These are phyloP conservation scores for Xerocomus spinulosus DNA, from an alignment of 768 basidiomycete species.

Conservation along the genomic window DNA sequence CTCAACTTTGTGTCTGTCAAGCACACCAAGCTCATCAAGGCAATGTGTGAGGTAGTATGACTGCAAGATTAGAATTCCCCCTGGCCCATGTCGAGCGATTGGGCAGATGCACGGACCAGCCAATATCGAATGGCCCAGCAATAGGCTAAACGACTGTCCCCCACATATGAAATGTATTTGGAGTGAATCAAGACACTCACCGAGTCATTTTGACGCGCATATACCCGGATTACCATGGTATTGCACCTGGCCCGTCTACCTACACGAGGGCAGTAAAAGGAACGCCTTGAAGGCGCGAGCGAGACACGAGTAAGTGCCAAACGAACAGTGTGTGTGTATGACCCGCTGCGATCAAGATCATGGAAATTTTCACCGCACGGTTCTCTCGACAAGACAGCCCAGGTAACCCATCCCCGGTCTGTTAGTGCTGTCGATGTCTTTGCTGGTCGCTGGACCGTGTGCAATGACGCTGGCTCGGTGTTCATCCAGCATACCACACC, in stretches of 20 bases:
- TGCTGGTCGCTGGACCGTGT: no score
- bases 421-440: no score
- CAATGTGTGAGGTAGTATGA: slow-evolving; percentile 28
- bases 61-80: slow-evolving; percentile 11
- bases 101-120: no score
- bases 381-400: slow-evolving; percentile 12
- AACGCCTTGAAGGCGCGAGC: slow-evolving; percentile 14
- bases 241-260: slow-evolving; percentile 3
- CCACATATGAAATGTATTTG: slow-evolving; percentile 18
- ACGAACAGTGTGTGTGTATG: slow-evolving; percentile 17
- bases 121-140: not conserved
- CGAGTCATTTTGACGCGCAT: slow-evolving; percentile 13
- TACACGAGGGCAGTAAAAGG: slow-evolving; percentile 7
- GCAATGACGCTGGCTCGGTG: no score
- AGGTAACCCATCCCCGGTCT: no score
- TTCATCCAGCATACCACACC: no score
- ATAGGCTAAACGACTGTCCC: slow-evolving; percentile 17
- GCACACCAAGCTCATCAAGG: slow-evolving; percentile 19
- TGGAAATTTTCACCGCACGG: slow-evolving; percentile 26
- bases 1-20: slow-evolving; percentile 30
- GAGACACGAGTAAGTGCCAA: slow-evolving; percentile 27
- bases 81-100: slow-evolving; percentile 6
- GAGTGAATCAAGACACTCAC: slow-evolving; percentile 34
- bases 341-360: slow-evolving; percentile 19
- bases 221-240: not conserved